Conservation (phyloP, 768 basidiomycete genomes). For the Naganishia friedmannii region DNA sequence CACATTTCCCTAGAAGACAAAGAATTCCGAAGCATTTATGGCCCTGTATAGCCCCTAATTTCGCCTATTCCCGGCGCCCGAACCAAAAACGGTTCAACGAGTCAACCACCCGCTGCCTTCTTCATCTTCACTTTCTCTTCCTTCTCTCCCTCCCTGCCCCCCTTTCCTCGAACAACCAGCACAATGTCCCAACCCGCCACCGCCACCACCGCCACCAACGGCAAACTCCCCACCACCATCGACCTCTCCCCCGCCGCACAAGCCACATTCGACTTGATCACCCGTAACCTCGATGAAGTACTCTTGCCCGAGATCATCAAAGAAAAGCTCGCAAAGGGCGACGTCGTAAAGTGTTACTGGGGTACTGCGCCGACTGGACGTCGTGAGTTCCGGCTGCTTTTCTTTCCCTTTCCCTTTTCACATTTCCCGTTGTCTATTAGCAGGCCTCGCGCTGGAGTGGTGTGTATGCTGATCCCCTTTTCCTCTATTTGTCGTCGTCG, state of each 20-base stretch:
- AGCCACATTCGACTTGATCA: slow-evolving; percentile 71
- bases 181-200: not conserved
- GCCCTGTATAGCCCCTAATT: too few species aligned
- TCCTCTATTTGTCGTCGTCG: too few species aligned
- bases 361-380: slow-evolving; percentile 90
- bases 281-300: slow-evolving; percentile 77
- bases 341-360: slow-evolving; percentile 84
- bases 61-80: too few species aligned
- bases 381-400: too few species aligned
- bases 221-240: slow-evolving; percentile 34
- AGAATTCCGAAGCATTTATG: too few species aligned
- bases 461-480: not conserved
- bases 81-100: not conserved
- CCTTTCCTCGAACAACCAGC: not conserved
- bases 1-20: too few species aligned
- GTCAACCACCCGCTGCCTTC: not conserved
- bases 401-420: too few species aligned
- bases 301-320: slow-evolving; percentile 82
- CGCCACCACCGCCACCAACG: not conserved
- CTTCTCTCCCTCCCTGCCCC: not conserved
- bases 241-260: slow-evolving; percentile 42
- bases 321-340: slow-evolving; percentile 70
- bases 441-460: too few species aligned
- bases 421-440: too few species aligned
- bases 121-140: slow-evolving; percentile 1